A percentile compares a stretch with the other conserved stretches of the same genome.
These are phyloP conservation scores for Aspergillus sclerotioniger DNA, from an alignment of 495 filamentous ascomycete genomes.

Conservation along the genomic window DNA sequence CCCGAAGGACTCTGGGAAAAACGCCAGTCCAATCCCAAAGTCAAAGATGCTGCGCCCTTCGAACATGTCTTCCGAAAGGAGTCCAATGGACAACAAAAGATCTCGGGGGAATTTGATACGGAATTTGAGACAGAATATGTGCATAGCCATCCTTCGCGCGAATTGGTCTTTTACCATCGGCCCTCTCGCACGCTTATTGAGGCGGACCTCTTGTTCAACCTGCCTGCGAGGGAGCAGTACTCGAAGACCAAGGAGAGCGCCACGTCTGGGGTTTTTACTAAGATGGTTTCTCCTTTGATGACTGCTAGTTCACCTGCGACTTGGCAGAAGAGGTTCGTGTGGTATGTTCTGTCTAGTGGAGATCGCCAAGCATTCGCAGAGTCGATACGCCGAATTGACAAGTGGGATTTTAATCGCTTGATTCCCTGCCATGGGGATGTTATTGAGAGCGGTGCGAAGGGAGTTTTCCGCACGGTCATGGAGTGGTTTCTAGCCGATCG, in stretches of 20 bases:
- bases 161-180: slow-evolving; percentile 82
- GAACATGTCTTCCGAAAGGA: slow-evolving; percentile 61
- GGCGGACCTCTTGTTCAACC: slow-evolving; percentile 89
- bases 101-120: slow-evolving; percentile 75
- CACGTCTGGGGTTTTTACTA: slow-evolving; percentile 58
- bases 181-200: slow-evolving; percentile 81
- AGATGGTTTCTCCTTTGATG: slow-evolving; percentile 59
- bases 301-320: slow-evolving; percentile 56
- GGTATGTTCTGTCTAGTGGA: slow-evolving; percentile 66
- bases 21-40: slow-evolving; percentile 62
- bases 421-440: slow-evolving; percentile 95
- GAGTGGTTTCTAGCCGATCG: slow-evolving; percentile 71
- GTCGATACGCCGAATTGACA: slow-evolving; percentile 63
- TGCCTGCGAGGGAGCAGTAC: slow-evolving; percentile 87
- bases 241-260: slow-evolving; percentile 55
- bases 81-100: slow-evolving; percentile 47
- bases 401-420: slow-evolving; percentile 85
- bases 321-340: slow-evolving; percentile 76
- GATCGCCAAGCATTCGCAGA: slow-evolving; percentile 68
- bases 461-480: slow-evolving; percentile 76
- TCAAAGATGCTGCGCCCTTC: slow-evolving; percentile 65
- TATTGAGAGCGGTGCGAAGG: slow-evolving; percentile 73
- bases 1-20: slow-evolving; percentile 87
- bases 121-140: slow-evolving; percentile 90
- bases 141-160: slow-evolving; percentile 74